Conservation (phyloP, 441 rosid species). For the Daphne laureola region DNA sequence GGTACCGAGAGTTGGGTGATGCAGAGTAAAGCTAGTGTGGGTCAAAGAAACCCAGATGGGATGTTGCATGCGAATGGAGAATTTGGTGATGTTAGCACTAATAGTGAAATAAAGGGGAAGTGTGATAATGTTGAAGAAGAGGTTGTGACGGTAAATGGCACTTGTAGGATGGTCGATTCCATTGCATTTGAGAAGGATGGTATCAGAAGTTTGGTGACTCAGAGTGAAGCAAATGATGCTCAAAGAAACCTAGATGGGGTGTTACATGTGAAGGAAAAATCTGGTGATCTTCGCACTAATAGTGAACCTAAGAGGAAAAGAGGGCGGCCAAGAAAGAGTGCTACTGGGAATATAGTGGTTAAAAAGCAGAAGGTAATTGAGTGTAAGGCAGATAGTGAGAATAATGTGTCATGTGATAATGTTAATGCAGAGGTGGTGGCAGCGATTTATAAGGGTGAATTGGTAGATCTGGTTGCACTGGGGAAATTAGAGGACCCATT, state of each 20-base stretch:
- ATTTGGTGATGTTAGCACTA: constrained; percentile 13
- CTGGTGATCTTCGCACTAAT: constrained; percentile 11
- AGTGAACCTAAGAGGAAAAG: constrained; percentile 37
- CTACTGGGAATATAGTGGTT: constrained; percentile 13
- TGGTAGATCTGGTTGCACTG: constrained; percentile 27
- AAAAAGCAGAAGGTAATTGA: constrained; percentile 9
- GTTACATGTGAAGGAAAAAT: constrained; percentile 10
- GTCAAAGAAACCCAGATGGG: not conserved
- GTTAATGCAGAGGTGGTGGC: constrained; percentile 23
- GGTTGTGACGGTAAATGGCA: no score
- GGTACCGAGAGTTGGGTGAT: no score
- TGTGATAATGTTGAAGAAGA: no score
- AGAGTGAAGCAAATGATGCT: no score
- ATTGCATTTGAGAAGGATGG: constrained; percentile 14
- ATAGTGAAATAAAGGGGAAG: constrained; percentile 28
- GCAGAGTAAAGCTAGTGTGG: no score
- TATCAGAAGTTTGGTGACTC: no score
- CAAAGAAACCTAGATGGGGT: constrained; percentile 8
- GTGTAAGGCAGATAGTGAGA: constrained; percentile 2
- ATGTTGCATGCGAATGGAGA: constrained; percentile 11
- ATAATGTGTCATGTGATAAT: constrained; percentile 3
- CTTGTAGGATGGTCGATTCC: not conserved
- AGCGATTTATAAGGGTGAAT: constrained; percentile 22
- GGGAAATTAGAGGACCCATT: constrained; percentile 28
- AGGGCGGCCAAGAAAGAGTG: constrained; percentile 52